A percentile compares a stretch with the other conserved stretches of the same genome.
Conservation (phyloP, 169 alveolate genomes). For the Toxoplasma gondii region DNA sequence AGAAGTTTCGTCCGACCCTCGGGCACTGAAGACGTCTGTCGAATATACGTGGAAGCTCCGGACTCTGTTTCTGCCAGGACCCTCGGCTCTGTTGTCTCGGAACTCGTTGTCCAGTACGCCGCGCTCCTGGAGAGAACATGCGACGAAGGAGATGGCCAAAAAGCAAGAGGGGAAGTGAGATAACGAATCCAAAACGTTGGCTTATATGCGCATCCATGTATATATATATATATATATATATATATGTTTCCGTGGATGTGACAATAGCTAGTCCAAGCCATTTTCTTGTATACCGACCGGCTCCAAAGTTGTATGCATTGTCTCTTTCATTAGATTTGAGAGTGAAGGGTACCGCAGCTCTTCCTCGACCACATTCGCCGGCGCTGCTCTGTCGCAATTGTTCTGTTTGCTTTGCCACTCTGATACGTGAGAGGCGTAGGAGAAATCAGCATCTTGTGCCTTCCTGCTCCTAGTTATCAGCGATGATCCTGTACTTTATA, state of each 20-base stretch:
- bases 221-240: neutral
- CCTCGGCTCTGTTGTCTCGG: neutral
- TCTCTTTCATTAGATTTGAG: too few species aligned
- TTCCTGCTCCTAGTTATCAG: too few species aligned
- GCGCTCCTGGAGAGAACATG: neutral
- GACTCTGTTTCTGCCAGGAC: neutral
- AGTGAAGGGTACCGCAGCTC: too few species aligned
- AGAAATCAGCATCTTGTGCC: too few species aligned
- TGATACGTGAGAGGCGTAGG: too few species aligned
- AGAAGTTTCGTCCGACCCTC: constrained; percentile 88
- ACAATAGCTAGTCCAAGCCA: too few species aligned
- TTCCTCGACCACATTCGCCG: too few species aligned
- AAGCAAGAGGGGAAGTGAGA: neutral
- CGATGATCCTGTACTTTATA: too few species aligned
- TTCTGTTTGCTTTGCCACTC: too few species aligned
- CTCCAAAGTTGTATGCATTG: too few species aligned
- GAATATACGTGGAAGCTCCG: constrained; percentile 67
- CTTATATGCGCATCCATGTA: neutral
- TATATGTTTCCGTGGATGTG: neutral
- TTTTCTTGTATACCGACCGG: too few species aligned
- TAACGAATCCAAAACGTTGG: neutral
- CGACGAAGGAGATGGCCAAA: neutral
- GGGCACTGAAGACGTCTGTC: constrained; percentile 86
- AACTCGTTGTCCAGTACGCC: constrained; percentile 21
- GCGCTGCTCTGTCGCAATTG: too few species aligned